A percentile compares a stretch with the other conserved stretches of the same genome.
These are phyloP conservation scores for Rhodocollybia butyracea DNA, from an alignment of 768 basidiomycete genomes.

Conservation along the genomic window DNA sequence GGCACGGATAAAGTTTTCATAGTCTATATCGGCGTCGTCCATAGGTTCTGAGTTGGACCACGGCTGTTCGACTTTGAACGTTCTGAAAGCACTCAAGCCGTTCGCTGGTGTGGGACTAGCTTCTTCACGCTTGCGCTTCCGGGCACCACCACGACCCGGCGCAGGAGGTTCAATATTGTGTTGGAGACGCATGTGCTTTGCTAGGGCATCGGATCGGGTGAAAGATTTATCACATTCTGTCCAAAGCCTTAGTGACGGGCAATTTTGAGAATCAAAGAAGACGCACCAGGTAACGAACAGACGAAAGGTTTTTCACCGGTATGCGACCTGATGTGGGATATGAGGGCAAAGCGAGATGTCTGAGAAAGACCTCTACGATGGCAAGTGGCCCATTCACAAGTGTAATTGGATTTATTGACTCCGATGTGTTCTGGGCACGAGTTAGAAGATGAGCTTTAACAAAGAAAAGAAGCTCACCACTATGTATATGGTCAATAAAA, in stretches of 20 bases:
- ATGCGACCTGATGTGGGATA: constrained; percentile 88
- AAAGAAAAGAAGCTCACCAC: constrained; percentile 48
- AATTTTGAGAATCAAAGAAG: not conserved
- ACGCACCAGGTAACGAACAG: constrained; percentile 74
- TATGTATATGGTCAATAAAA: constrained; percentile 81
- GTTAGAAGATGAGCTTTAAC: constrained; percentile 2
- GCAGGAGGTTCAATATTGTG: constrained; percentile 75
- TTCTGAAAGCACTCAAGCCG: constrained; percentile 40
- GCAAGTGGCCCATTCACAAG: constrained; percentile 89
- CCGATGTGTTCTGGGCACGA: constrained; percentile 75
- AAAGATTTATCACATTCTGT: constrained; percentile 94
- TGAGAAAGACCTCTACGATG: constrained; percentile 76
- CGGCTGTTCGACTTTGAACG: constrained; percentile 60
- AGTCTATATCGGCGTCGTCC: constrained; percentile 30
- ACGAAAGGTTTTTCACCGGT: constrained; percentile 94
- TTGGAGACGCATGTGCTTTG: constrained; percentile 89
- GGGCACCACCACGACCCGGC: constrained; percentile 65
- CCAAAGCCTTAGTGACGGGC: constrained; percentile 2
- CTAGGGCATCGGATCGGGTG: constrained; percentile 90
- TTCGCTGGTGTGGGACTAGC: constrained; percentile 16
- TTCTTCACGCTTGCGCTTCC: constrained; percentile 63
- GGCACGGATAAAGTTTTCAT: constrained; percentile 10
- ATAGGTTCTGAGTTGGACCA: constrained; percentile 37
- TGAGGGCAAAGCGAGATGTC: constrained; percentile 85
- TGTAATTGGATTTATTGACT: constrained; percentile 79